Base-by-base conservation (phyloP, 208 protist genomes). In the Vickermania spadyakhi region DNA sequence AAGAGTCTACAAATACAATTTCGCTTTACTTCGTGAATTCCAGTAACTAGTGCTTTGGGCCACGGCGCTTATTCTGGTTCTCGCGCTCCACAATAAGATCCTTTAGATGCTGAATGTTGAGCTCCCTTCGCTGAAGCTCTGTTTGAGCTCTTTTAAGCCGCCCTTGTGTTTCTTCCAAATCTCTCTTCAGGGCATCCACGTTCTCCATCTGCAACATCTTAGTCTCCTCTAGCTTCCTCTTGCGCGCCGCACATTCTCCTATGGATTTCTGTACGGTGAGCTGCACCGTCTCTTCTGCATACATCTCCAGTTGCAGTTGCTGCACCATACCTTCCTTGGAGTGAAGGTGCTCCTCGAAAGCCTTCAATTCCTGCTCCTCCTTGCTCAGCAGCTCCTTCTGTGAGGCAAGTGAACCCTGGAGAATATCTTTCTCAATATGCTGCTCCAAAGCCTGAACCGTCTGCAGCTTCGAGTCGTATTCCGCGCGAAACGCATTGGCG, bases 161-260 rank as follows among this genome's bases (percentile, higher is more conserved):
- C 14, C 64, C 28, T 31, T 59, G 72, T 25, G 77, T 56, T 31
- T 62, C 68, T 3, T 71, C 60, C 21, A 79, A 56, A 31, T 88
- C 60, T 45, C 69, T 61, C n/a, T 74, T 72, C 22, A 75, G 81
- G n/a, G 62, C 63, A 27, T 82, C 81, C 27, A 70, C 72, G 31
- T 86, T 79, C 36, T 74, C 74, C 84, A 85, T 85, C 62, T 85
- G 79, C 21, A 72, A 52, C 13, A 59, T 45, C 29, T 81, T 86
- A 52, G 60, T 70, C n/a, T 73, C 64, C 45, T 86, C 73, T 25
- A 86, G 58, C 22, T 62, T 27, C 0, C 58, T 23, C 21, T 71
- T 77, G 22, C 72, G 60, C n/a, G 13, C 60, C 7, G 61, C 23
- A 42, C 66, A 73, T 11, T 58, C 75, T 21, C 60, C 36, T 4